Evolutionary conservation across 305 asterid genomes (phyloP).

Genomic region (Caryopteris hybrid): DNA sequence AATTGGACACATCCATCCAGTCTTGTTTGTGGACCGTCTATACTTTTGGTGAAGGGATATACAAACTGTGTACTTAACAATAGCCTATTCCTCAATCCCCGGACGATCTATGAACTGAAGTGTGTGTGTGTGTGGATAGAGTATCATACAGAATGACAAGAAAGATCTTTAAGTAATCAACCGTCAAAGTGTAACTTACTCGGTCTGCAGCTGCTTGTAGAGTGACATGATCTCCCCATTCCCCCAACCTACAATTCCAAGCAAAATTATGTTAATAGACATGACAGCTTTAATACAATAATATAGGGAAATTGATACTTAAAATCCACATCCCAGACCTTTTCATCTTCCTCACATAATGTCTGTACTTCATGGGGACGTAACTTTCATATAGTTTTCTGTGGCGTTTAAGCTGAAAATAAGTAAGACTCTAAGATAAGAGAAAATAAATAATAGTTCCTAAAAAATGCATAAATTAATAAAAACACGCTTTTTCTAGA

Average conservation of each 20-base stretch:
- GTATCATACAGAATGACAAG: neutral
- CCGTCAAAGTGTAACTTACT: constrained; percentile 41
- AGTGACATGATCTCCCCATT: constrained; percentile 98
- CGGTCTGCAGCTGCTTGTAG: constrained; percentile 97
- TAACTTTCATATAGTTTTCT: constrained; percentile 75
- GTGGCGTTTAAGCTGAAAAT: constrained; percentile 72
- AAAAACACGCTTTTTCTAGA: too few relatives aligned
- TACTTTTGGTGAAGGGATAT: too few relatives aligned
- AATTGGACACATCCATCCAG: too few relatives aligned
- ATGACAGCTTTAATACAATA: neutral
- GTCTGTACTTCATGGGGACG: constrained; percentile 86
- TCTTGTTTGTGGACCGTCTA: too few relatives aligned
- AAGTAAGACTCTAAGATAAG: constrained; percentile 15
- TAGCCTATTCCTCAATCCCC: too few relatives aligned
- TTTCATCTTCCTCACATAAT: constrained; percentile 81
- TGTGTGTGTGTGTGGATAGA: neutral
- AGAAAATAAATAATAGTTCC: neutral
- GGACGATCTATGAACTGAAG: neutral
- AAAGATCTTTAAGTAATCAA: neutral
- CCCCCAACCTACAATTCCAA: constrained; percentile 53
- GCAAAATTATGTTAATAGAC: constrained; percentile 11
- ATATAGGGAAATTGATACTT: neutral
- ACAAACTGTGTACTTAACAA: too few relatives aligned
- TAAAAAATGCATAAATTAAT: too few relatives aligned
- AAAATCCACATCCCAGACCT: constrained; percentile 35